Conservation (phyloP, 352 stramenopile genomes). For the Globisporangium spiculum region DNA sequence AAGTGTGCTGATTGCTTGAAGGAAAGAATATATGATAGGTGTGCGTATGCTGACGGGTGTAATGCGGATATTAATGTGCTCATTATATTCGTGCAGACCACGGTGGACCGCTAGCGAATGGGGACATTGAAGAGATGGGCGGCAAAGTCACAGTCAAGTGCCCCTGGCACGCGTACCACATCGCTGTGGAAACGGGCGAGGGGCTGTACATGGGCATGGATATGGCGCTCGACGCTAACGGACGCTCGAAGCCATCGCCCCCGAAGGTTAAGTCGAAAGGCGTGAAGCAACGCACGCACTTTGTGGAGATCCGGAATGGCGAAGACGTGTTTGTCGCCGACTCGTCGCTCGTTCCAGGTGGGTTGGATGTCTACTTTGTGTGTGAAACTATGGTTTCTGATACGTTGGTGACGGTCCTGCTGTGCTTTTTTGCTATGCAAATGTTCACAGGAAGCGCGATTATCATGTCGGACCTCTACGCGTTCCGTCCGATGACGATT, state of each 20-base stretch:
- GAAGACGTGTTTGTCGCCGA: constrained; percentile 78
- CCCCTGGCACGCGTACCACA: constrained; percentile 86
- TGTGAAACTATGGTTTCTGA: not conserved
- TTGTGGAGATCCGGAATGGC: constrained; percentile 64
- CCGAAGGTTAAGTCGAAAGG: constrained; percentile 78
- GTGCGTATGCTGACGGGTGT: not conserved
- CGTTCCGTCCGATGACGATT: constrained; percentile 53
- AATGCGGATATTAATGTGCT: not conserved
- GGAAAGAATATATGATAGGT: not conserved
- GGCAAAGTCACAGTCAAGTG: constrained; percentile 78
- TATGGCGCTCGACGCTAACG: constrained; percentile 48
- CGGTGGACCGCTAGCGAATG: constrained; percentile 69
- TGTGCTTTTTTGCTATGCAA: not conserved
- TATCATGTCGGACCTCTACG: constrained; percentile 74
- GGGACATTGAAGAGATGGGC: constrained; percentile 84
- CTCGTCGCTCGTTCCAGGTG: constrained; percentile 60
- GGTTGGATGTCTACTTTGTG: not conserved
- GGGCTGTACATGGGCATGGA: constrained; percentile 85
- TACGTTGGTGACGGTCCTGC: not conserved
- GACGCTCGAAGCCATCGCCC: constrained; percentile 46
- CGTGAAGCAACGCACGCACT: constrained; percentile 83
- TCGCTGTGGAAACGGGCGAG: constrained; percentile 76
- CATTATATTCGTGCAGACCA: constrained; percentile 46
- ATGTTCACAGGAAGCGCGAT: constrained; percentile 24
- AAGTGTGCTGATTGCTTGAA: not conserved